These are phyloP conservation scores for Ramularia endophylla DNA, from an alignment of 2,329 filamentous ascomycete species.

Conservation along the genomic window DNA sequence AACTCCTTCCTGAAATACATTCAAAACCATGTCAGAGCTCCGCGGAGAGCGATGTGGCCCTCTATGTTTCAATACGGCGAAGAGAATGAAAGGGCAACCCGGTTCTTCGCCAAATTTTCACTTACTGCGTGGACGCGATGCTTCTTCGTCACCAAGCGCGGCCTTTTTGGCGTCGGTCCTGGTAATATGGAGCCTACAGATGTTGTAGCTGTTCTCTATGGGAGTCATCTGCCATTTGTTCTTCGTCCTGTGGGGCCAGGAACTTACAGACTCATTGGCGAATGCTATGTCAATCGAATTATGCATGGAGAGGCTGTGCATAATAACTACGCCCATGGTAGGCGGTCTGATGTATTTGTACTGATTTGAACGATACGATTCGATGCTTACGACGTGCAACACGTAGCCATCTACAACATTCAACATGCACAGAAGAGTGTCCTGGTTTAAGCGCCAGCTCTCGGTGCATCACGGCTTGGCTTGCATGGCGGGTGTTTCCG, in stretches of 20 bases:
- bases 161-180: slow-evolving; percentile 6
- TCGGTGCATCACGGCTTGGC: no score
- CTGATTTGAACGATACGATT: background rate
- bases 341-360: background rate
- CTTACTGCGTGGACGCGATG: background rate
- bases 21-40: background rate
- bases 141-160: slow-evolving; percentile 5
- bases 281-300: slow-evolving; percentile 8
- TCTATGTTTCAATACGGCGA: background rate
- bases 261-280: slow-evolving; percentile 4
- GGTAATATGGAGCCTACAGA: background rate
- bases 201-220: slow-evolving; percentile 2
- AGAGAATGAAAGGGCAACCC: background rate
- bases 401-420: no score
- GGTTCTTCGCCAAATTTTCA: background rate
- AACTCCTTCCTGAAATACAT: background rate
- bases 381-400: no score
- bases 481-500: no score
- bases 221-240: slow-evolving; percentile 3
- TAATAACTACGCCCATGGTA: background rate
- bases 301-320: slow-evolving; percentile 9
- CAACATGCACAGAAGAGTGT: no score
- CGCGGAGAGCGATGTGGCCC: background rate
- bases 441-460: no score
- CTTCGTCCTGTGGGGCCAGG: background rate